Evolutionary conservation across 768 basidiomycete genomes (phyloP), one percentile per base, ranked within the genome.

Genomic region (Boletus rubroflammeus): DNA sequence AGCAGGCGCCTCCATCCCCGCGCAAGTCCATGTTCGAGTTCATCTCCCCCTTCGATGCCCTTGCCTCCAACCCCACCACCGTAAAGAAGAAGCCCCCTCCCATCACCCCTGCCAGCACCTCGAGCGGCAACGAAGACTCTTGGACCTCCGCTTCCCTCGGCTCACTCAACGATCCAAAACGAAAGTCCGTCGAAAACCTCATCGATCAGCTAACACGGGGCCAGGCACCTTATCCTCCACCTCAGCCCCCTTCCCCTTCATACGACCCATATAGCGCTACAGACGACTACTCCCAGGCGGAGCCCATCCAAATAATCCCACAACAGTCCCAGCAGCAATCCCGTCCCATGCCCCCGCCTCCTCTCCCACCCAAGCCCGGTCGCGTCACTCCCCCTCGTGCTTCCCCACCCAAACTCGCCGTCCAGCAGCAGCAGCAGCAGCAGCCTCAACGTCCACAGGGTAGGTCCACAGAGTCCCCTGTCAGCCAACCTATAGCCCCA

Each of bases 11-110:
- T 0, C 81, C 88, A 29, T 85, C 86, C 39, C 80, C 85, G 23
- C 86, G 84, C 62, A 85, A 87, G 69, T 87, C 88, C 46, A 83
- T 91, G 80, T 93, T 93, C 61, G 89, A 92, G 36, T 93, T 89
- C 56, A 78, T 86, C 47, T 90, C 89, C 46, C 85, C 91, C 2
- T 92, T 93, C 61, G 90, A 93, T 61, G 90, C 88, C 25, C 78
- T 93, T 43, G 78, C 72, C n/a, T 59, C 82, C 8, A 72, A 78
- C n/a, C 32, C 66, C 0, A 66, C 67, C 39, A 51, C 77, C 17
- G 68, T 79, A 51, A 88, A 86, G 75, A 88, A 90, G 67, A 90
- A 89, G 66, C 83, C 86, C 19, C 80, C 81, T 3, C 86, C 84
- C 11, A 57, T 74, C 43, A 73, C 75, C 43, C 17, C 63, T 49